Base-by-base conservation (phyloP, 2,329 filamentous ascomycete genomes). In the Fusarium sp. region DNA sequence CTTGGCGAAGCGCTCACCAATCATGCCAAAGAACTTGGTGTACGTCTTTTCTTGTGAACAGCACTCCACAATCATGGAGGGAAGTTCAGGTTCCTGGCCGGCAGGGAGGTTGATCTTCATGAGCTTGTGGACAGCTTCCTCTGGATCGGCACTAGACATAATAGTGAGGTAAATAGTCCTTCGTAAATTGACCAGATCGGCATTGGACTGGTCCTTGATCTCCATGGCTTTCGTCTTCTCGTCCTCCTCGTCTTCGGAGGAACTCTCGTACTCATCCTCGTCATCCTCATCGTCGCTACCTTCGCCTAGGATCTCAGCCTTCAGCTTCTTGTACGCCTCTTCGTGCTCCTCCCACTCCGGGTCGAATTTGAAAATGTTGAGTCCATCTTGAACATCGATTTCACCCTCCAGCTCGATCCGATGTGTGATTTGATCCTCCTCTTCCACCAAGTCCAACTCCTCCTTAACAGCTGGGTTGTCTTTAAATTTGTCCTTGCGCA, bases 361-460 rank as follows among this genome's bases (percentile, higher is more conserved):
- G 79, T 99, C 96, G 76, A 92, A 95, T 80, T 98, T 98, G 89
- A 99, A 99, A 68, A 99, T 92, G 79, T 99, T 99, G 60, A 98
- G 87, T 1, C 90, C 90, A 77, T 98, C 95, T 81, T 98, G 92
- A 0, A 94, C 91, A 55, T 96, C 93, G 61, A 98, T 88, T 42
- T 95, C 91, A 73, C 95, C 95, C 74, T 98, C 94, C 36, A 99
- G 84, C 55, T 93, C 92, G 55, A 94, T 87, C 63, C 91, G 89
- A 83, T 99, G 96, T 2, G 96, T 98, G 78, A 98, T 97, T 81
- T 98, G 96, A 80, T 99, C 96, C 82, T 98, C 96, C 83, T 99
- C 96, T 83, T 98, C 96, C 14, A 99, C 94, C 51, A 99, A 83
- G 83, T 99, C 96, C 65, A 99, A 86, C 81, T 99, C 96, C 80